Evolutionary conservation across 179 eudicot species (phyloP).

Genomic region (Spinacia oleracea): DNA sequence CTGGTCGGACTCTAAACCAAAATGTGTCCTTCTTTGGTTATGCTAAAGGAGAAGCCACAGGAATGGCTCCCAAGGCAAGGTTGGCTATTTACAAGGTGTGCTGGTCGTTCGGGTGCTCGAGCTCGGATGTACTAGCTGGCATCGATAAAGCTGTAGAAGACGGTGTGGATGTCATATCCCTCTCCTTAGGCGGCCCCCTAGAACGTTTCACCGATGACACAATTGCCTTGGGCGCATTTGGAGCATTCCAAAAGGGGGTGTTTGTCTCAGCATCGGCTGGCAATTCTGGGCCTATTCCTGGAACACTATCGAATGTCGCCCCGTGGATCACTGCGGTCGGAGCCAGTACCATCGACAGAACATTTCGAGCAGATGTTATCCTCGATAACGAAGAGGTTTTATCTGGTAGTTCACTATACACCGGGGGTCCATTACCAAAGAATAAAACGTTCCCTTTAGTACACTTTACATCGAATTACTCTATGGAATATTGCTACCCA

Average conservation of each 20-base stretch:
- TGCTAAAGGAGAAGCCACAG: slow-evolving; percentile 57
- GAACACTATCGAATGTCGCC: slow-evolving; percentile 6
- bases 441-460: slow-evolving; percentile 11
- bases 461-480: background rate
- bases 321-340: slow-evolving; percentile 31
- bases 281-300: background rate
- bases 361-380: slow-evolving; percentile 18
- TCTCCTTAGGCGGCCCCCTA: slow-evolving; percentile 38
- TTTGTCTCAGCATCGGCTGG: slow-evolving; percentile 31
- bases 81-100: slow-evolving; percentile 63
- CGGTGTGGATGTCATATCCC: slow-evolving; percentile 58
- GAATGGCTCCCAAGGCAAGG: slow-evolving; percentile 75
- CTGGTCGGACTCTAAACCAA: slow-evolving; percentile 49
- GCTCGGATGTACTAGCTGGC: slow-evolving; percentile 60
- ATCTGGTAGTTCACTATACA: slow-evolving; percentile 21
- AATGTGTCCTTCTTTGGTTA: slow-evolving; percentile 55
- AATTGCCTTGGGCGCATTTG: slow-evolving; percentile 20
- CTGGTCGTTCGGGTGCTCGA: slow-evolving; percentile 43
- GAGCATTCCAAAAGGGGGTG: slow-evolving; percentile 22
- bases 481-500: background rate
- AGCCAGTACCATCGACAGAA: slow-evolving; percentile 29
- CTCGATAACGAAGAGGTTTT: slow-evolving; percentile 10
- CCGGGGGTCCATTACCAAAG: slow-evolving; percentile 5
- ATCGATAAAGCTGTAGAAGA: slow-evolving; percentile 59
- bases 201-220: slow-evolving; percentile 1